Evolutionary conservation across 192 early-diverging fungal genomes (phyloP).

Genomic region (Coemansia sp.): DNA sequence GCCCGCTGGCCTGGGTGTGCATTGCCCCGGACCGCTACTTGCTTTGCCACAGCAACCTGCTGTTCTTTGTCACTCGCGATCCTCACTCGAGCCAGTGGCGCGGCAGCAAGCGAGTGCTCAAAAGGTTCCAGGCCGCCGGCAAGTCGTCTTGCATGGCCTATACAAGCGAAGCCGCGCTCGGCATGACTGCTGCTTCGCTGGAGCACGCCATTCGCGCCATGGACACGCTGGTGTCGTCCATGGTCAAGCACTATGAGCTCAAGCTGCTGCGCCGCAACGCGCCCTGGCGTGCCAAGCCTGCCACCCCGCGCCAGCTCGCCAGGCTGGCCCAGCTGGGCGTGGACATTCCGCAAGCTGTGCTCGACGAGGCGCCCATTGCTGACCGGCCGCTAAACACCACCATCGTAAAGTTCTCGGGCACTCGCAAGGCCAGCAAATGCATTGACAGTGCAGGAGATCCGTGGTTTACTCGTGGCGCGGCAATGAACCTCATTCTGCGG

Average conservation of each 20-base stretch:
- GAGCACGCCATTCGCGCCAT: conserved; percentile 56
- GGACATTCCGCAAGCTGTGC: conserved; percentile 4
- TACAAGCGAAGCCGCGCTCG: neutral
- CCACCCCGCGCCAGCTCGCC: conserved; percentile 51
- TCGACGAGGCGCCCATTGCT: neutral
- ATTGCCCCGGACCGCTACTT: conserved; percentile 18
- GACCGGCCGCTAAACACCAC: neutral
- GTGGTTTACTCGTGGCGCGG: conserved; percentile 59
- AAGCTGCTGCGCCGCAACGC: conserved; percentile 46
- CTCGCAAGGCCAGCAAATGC: no score
- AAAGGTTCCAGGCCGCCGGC: neutral
- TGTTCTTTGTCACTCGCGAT: conserved; percentile 9
- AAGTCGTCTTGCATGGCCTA: no score
- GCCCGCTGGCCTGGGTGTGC: conserved; percentile 27
- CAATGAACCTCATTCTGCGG: conserved; percentile 64
- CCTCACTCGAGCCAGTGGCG: conserved; percentile 1
- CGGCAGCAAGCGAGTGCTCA: conserved; percentile 13
- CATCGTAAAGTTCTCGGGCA: no score
- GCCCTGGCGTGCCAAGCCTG: conserved; percentile 54
- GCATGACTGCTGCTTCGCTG: conserved; percentile 46
- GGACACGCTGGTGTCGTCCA: conserved; percentile 57
- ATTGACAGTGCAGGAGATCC: no score
- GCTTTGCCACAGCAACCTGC: neutral
- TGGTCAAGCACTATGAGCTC: conserved; percentile 1
- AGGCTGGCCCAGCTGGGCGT: conserved; percentile 47